Base-by-base conservation (phyloP, 208 protist species). In the Acanthamoeba lenticulata region DNA sequence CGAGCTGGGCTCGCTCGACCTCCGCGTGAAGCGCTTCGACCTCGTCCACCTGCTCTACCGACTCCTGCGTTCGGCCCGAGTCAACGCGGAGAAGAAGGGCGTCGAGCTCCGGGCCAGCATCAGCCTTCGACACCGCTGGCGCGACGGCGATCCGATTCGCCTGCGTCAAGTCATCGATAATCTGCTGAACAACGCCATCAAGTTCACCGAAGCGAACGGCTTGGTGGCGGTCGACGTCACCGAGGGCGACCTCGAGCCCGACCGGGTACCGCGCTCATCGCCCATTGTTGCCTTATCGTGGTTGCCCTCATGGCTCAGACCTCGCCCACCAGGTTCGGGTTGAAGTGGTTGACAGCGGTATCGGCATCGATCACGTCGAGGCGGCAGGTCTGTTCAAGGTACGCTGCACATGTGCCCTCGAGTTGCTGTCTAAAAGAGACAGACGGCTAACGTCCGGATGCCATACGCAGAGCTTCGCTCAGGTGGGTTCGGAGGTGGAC, bases 101-200 rank as follows among this genome's bases (percentile, higher is more conserved):
- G 27, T 69, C 60, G 60, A 69, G 60, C 29, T 69, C 19, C 60
- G 60, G 29, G 19, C 60, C 13, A 69, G 27, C 21, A 27, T 69
- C 60, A 34, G 27, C 29, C 5, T 69, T 6, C 21, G 13, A 9
- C 60, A 69, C 60, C 29, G 13, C 27, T 11, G 6, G 9, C 60
- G 60, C 1, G 17, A 21, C 4, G 94, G 89, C 44, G 94, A 95
- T 45, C 62, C 52, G 13, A 6, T 38, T 17, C 77, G 94, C 47
- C 45, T 95, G 15, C 79, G 94, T 77, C 94, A 95, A 34, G 40
- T 83, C 1, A 42, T 95, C 19, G 86, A 69, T 67, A 95, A 95
- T 36, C 4, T 95, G 0, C 9, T 95, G 1, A 40, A 13, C 4
- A 95, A 95, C 47, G 81, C 90, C 3, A 92, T 95, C 11, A 95